Conservation (phyloP, 2,329 filamentous ascomycete genomes). For the Penicillium occitanis region DNA sequence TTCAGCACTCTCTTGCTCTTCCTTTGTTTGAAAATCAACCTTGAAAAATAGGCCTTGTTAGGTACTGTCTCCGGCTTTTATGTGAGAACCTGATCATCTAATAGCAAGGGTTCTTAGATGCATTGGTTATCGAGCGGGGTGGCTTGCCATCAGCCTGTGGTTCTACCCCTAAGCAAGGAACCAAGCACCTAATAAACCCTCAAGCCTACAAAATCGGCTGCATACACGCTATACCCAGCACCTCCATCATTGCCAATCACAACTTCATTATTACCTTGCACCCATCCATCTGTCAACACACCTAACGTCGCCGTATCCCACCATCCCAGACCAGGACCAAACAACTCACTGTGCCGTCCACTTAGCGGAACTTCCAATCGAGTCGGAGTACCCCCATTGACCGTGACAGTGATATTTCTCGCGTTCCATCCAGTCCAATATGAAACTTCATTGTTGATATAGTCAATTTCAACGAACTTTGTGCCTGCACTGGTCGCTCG, state of each 20-base stretch:
- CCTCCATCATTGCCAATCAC: slow-evolving; percentile 36
- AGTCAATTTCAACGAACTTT: slow-evolving; percentile 51
- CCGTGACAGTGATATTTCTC: slow-evolving; percentile 51
- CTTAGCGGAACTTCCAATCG: slow-evolving; percentile 53
- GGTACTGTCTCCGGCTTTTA: not conserved
- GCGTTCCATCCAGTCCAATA: slow-evolving; percentile 50
- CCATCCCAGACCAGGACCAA: slow-evolving; percentile 50
- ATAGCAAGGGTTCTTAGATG: not conserved
- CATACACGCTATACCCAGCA: slow-evolving; percentile 30
- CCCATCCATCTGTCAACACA: slow-evolving; percentile 50
- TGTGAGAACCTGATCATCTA: not conserved
- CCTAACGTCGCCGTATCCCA: slow-evolving; percentile 50
- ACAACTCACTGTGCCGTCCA: slow-evolving; percentile 38
- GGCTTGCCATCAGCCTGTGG: not conserved
- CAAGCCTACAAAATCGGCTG: slow-evolving; percentile 40
- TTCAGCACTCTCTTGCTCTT: not conserved
- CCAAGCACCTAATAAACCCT: slow-evolving; percentile 25
- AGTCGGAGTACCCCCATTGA: slow-evolving; percentile 48
- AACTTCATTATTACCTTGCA: slow-evolving; percentile 41
- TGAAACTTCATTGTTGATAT: slow-evolving; percentile 55
- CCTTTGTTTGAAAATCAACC: not conserved
- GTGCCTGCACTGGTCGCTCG: slow-evolving; percentile 30
- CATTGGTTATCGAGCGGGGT: not conserved
- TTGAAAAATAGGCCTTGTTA: not conserved
- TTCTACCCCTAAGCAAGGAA: not conserved